Percentiles rank a stretch among this genome's conserved stretches.
Evolutionary conservation across 2,329 filamentous ascomycete genomes (phyloP).

Genomic region (Onygena corvina): DNA sequence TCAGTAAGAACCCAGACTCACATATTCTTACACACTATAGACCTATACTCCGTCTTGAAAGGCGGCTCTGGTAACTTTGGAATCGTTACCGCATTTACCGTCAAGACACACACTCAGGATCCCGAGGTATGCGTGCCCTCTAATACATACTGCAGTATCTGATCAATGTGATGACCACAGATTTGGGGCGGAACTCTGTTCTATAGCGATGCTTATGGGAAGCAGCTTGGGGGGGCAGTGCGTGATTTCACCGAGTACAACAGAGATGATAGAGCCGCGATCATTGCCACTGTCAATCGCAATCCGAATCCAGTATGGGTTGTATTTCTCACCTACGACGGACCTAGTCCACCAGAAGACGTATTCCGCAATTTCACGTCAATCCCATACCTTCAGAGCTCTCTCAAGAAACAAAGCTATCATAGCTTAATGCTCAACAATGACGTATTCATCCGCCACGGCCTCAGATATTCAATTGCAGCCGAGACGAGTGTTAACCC

Average conservation of each 20-base stretch:
- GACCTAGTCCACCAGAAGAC: slow-evolving; percentile 39
- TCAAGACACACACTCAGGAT: slow-evolving; percentile 25
- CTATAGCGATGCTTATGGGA: slow-evolving; percentile 28
- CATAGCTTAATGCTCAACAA: slow-evolving; percentile 37
- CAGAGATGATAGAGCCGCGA: slow-evolving; percentile 47
- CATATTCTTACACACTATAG: not conserved
- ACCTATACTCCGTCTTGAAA: slow-evolving; percentile 33
- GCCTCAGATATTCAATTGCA: slow-evolving; percentile 31
- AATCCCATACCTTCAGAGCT: slow-evolving; percentile 35
- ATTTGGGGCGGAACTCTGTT: slow-evolving; percentile 41
- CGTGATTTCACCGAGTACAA: slow-evolving; percentile 37
- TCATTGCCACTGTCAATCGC: slow-evolving; percentile 42
- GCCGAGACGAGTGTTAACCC: slow-evolving; percentile 31
- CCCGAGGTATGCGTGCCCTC: slow-evolving; percentile 15
- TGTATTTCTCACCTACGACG: slow-evolving; percentile 54
- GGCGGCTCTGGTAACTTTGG: slow-evolving; percentile 36
- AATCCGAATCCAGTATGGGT: slow-evolving; percentile 40
- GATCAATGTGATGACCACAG: slow-evolving; percentile 11
- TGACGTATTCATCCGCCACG: slow-evolving; percentile 30
- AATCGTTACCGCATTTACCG: slow-evolving; percentile 32
- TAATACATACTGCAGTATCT: not conserved
- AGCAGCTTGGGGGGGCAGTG: slow-evolving; percentile 24
- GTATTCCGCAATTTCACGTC: slow-evolving; percentile 47
- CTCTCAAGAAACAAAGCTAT: slow-evolving; percentile 38
- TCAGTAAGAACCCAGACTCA: slow-evolving; percentile 26